Base-by-base conservation (phyloP, 1,284 basidiomycete genomes). In the Ganoderma multipileum region DNA sequence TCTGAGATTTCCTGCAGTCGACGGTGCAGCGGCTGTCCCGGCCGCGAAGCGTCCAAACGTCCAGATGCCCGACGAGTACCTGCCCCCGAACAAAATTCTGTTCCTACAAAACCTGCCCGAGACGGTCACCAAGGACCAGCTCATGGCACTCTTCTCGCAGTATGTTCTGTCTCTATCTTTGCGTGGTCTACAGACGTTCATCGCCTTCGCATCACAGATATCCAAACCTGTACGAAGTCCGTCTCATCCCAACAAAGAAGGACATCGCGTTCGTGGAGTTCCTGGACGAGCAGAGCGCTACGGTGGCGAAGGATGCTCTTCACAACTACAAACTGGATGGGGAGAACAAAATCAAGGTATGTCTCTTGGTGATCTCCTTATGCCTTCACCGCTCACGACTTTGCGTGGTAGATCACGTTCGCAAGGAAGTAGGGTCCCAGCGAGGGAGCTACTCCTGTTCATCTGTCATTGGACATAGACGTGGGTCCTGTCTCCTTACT, bases 31-130 rank as follows among this genome's bases (percentile, higher is more conserved):
- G 20, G 84, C 91, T 11, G 81, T 84, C 18, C 88, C 93, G 23
- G 87, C 86, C 52, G 82, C 91, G 33, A 93, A 91, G 80, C 87
- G 94, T 65, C 92, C 93, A 41, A 89, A 91, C 73, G 92, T 99
- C 72, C 94, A 96, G 79, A 97, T 98, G 94, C 97, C 98, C 39
- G 97, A 99, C 92, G 97, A 99, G 81, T 99, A 99, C 82, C 88
- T 99, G 9, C 98, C 98, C 4, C 97, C 97, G 39, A 99, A 99
- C 92, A 96, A 96, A 81, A 97, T 99, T 82, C 88, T 99, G 66
- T 99, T 99, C 87, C 81, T 99, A 73, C 97, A 99, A 83, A 98
- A 98, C 80, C 85, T 98, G 38, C 96, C 96, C n/a, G 95, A 96
- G 76, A 92, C 83, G 50, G 92, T 94, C 74, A 95, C 91, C 64